Conservation (phyloP, 2,329 filamentous ascomycete genomes). For the Xylaria sp. region DNA sequence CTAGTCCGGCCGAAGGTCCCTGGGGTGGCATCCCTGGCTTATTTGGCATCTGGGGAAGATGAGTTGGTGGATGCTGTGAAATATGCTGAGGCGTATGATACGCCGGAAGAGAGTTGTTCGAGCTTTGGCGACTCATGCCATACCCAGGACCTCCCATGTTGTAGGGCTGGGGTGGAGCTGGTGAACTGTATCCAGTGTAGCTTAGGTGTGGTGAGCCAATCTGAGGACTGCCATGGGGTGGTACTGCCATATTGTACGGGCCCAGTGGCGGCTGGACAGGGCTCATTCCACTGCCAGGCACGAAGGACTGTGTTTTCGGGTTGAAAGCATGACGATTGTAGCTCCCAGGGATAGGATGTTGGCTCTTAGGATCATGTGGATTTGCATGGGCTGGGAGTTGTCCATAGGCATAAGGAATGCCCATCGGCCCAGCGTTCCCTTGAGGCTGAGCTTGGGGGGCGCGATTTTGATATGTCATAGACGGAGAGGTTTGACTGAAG, state of each 20-base stretch:
- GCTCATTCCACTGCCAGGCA: slow-evolving; percentile 70
- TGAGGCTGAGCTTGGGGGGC: slow-evolving; percentile 45
- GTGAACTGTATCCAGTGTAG: slow-evolving; percentile 61
- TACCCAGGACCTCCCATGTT: slow-evolving; percentile 59
- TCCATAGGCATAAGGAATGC: slow-evolving; percentile 78
- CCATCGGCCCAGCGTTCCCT: slow-evolving; percentile 39
- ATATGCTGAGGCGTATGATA: slow-evolving; percentile 58
- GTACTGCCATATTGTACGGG: slow-evolving; percentile 60
- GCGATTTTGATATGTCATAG: slow-evolving; percentile 44
- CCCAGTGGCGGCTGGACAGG: slow-evolving; percentile 61
- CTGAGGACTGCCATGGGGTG: slow-evolving; percentile 63
- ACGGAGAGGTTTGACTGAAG: slow-evolving; percentile 44
- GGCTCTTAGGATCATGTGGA: slow-evolving; percentile 76
- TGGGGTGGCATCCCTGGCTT: slow-evolving; percentile 58
- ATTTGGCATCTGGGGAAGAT: slow-evolving; percentile 59
- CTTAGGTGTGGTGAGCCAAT: slow-evolving; percentile 63
- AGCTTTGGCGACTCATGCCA: slow-evolving; percentile 67
- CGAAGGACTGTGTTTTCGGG: slow-evolving; percentile 91
- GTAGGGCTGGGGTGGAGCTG: slow-evolving; percentile 59
- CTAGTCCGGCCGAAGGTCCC: slow-evolving; percentile 49
- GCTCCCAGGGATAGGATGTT: slow-evolving; percentile 86
- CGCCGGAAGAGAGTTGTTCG: slow-evolving; percentile 64
- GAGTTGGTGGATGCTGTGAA: slow-evolving; percentile 54
- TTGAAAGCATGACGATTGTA: slow-evolving; percentile 90
- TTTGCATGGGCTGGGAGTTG: slow-evolving; percentile 78